Conservation (phyloP, 441 rosid species). For the Raphanus hybrid region DNA sequence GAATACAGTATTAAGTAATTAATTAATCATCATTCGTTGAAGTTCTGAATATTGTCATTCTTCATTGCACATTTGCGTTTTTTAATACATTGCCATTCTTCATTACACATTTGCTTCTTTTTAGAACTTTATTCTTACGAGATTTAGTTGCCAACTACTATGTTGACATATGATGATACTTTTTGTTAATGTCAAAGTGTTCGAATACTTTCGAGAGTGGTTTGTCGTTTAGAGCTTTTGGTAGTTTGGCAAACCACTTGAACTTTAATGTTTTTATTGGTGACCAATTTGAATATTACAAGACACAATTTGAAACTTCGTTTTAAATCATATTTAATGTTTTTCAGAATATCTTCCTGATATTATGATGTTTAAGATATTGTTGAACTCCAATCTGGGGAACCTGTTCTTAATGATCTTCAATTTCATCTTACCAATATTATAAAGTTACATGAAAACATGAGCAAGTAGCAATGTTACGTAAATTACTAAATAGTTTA, state of each 20-base stretch:
- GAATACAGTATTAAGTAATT: conserved; percentile 13
- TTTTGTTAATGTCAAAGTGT: not conserved
- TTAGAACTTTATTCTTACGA: not conserved
- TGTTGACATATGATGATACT: not conserved
- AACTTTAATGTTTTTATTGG: conserved; percentile 8
- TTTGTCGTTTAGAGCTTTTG: not conserved
- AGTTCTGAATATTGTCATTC: not conserved
- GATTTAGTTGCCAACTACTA: conserved; percentile 12
- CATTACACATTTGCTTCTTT: not conserved
- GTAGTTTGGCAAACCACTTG: conserved; percentile 16
- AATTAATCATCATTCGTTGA: conserved; percentile 27
- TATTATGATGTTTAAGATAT: not conserved
- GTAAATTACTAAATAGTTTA: not conserved
- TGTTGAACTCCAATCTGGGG: conserved; percentile 55
- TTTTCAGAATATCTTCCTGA: not conserved
- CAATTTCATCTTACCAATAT: conserved; percentile 45
- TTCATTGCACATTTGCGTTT: not conserved
- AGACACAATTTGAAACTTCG: not conserved
- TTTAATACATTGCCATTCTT: not conserved
- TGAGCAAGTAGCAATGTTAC: conserved; percentile 10
- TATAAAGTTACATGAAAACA: conserved; percentile 9
- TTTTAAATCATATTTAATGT: not conserved
- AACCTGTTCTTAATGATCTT: conserved; percentile 58
- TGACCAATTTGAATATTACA: conserved; percentile 11
- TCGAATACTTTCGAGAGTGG: not conserved